Percentiles rank a stretch among this genome's conserved stretches.
These are phyloP conservation scores for Phytophthora palmivora DNA, from an alignment of 352 stramenopile species.

Conservation along the genomic window DNA sequence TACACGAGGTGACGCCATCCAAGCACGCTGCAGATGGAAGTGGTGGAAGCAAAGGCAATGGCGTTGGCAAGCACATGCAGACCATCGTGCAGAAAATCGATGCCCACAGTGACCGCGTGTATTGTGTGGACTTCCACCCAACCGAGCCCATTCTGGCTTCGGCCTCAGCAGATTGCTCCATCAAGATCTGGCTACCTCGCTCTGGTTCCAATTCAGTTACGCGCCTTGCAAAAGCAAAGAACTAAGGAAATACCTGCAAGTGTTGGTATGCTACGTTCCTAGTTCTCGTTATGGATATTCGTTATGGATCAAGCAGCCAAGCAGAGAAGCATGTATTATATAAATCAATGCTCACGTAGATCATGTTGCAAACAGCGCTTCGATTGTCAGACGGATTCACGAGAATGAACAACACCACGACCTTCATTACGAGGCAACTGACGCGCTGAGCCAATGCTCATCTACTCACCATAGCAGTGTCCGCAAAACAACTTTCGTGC, in stretches of 20 bases:
- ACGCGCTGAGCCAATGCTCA: conserved; percentile 75
- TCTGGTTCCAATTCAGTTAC: conserved; percentile 47
- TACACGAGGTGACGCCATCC: conserved; percentile 82
- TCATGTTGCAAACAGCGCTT: conserved; percentile 40
- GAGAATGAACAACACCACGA: conserved; percentile 64
- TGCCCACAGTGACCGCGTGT: conserved; percentile 88
- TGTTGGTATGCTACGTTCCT: background rate
- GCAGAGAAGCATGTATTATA: conserved; percentile 35
- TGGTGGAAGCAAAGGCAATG: conserved; percentile 24
- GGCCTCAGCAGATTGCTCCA: conserved; percentile 84
- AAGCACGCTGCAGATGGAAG: conserved; percentile 44
- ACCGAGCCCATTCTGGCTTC: conserved; percentile 87
- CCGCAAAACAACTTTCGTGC: conserved; percentile 83
- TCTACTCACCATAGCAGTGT: conserved; percentile 78
- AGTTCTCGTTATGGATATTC: background rate
- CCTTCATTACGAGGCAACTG: conserved; percentile 87
- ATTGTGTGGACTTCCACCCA: conserved; percentile 90
- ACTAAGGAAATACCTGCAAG: conserved; percentile 21
- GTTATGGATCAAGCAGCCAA: conserved; percentile 4
- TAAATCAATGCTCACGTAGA: conserved; percentile 22
- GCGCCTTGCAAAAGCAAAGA: conserved; percentile 70
- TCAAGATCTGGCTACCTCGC: conserved; percentile 90
- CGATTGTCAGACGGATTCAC: conserved; percentile 89
- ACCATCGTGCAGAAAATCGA: conserved; percentile 87
- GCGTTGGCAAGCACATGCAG: conserved; percentile 45